These are phyloP conservation scores for Globisporangium irregulare DNA, from an alignment of 352 stramenopile species.

Conservation along the genomic window DNA sequence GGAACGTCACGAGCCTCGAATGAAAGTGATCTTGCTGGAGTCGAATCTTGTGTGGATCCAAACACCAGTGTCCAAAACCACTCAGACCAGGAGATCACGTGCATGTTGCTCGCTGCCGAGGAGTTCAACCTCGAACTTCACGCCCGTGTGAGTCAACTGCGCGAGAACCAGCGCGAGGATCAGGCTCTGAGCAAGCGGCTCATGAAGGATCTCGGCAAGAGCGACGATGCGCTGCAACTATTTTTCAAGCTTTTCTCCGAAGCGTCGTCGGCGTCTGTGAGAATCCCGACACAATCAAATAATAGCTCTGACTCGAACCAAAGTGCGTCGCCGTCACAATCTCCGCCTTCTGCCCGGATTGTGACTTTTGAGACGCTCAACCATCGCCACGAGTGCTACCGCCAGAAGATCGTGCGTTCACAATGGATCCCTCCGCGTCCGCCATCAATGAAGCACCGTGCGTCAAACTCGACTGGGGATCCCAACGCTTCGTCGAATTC, in stretches of 20 bases:
- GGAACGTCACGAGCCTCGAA: not conserved
- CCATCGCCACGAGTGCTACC: conserved; percentile 60
- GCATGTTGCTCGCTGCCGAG: conserved; percentile 54
- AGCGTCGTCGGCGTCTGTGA: not conserved
- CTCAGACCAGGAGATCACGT: conserved; percentile 20
- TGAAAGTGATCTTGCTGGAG: not conserved
- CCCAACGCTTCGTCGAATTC: not conserved
- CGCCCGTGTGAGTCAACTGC: conserved; percentile 32
- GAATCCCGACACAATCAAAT: not conserved
- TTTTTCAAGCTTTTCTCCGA: conserved; percentile 38
- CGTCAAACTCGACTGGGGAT: conserved; percentile 10
- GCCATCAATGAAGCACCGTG: not conserved
- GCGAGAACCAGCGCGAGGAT: conserved; percentile 11
- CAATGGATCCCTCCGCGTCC: conserved; percentile 28
- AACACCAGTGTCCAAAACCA: not conserved
- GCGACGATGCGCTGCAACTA: conserved; percentile 33
- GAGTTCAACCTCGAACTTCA: conserved; percentile 47
- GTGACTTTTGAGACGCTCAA: conserved; percentile 32
- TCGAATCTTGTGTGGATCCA: conserved; percentile 2
- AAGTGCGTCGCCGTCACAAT: not conserved
- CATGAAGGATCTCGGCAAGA: conserved; percentile 43
- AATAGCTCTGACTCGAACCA: not conserved
- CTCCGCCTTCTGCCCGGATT: not conserved
- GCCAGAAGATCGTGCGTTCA: conserved; percentile 36
- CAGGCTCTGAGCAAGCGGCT: conserved; percentile 27